phyloP scores from a whole-genome alignment of 768 basidiomycete genomes.

The Ramaria sp. region DNA sequence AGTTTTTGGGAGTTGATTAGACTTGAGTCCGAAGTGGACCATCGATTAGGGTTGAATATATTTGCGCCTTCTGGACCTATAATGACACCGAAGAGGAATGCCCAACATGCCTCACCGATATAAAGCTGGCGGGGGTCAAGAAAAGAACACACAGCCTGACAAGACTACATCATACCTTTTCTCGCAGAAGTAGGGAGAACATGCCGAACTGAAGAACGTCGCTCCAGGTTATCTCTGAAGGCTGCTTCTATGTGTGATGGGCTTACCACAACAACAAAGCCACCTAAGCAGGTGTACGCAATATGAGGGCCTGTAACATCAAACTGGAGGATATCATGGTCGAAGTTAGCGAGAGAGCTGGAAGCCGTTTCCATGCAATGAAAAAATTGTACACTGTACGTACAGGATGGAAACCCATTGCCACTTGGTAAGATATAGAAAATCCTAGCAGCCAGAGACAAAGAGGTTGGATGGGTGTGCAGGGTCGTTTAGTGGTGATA shows the following conservation, averaged over 20 bases:
- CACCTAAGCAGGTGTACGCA: slow-evolving; percentile 68
- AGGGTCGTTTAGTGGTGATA: background rate
- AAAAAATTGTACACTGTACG: slow-evolving; percentile 14
- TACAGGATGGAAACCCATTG: slow-evolving; percentile 41
- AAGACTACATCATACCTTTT: slow-evolving; percentile 46
- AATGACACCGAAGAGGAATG: slow-evolving; percentile 87
- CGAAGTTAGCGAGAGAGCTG: background rate
- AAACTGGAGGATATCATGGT: slow-evolving; percentile 23
- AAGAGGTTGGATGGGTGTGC: background rate
- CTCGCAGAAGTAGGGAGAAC: slow-evolving; percentile 87
- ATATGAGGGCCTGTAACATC: slow-evolving; percentile 64
- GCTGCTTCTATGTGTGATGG: background rate
- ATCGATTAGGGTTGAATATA: slow-evolving; percentile 72
- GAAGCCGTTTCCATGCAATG: slow-evolving; percentile 6
- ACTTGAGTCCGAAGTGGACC: slow-evolving; percentile 36
- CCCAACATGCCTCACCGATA: slow-evolving; percentile 94
- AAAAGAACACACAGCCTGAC: background rate
- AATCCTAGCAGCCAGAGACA: too few relatives aligned
- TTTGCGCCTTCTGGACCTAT: slow-evolving; percentile 79
- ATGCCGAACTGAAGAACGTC: slow-evolving; percentile 63
- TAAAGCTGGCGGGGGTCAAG: slow-evolving; percentile 43
- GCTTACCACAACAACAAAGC: slow-evolving; percentile 67
- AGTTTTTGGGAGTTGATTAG: slow-evolving; percentile 26
- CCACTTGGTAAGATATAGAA: background rate
- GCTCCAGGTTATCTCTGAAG: slow-evolving; percentile 3